phyloP scores from a whole-genome alignment of 768 basidiomycete species.

The Naganishia antarctica region DNA sequence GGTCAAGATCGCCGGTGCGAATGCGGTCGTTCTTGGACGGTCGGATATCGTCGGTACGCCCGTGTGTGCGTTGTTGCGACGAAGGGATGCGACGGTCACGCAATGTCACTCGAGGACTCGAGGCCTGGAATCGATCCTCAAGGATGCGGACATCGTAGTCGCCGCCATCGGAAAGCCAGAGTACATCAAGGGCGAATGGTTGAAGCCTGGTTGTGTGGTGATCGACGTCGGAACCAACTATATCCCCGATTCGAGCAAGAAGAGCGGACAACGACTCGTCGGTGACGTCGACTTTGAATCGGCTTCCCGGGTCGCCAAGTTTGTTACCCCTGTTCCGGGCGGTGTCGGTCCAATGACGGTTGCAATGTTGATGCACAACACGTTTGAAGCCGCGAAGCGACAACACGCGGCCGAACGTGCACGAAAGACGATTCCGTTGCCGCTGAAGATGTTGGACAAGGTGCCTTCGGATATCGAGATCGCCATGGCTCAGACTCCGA shows the following conservation, averaged over 20 bases:
- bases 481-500: slow-evolving; percentile 88
- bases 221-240: slow-evolving; percentile 99
- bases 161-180: slow-evolving; percentile 92
- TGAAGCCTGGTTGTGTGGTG: slow-evolving; percentile 89
- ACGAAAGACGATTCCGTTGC: slow-evolving; percentile 70
- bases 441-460: slow-evolving; percentile 70
- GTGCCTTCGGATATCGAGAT: slow-evolving; percentile 97
- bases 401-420: slow-evolving; percentile 66
- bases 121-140: slow-evolving; percentile 71
- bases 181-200: slow-evolving; percentile 85
- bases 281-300: slow-evolving; percentile 87
- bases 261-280: slow-evolving; percentile 89
- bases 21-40: slow-evolving; percentile 88
- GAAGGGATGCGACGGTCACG: slow-evolving; percentile 89
- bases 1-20: slow-evolving; percentile 67
- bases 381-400: slow-evolving; percentile 73
- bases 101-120: slow-evolving; percentile 92
- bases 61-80: slow-evolving; percentile 81
- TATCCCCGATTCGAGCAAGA: slow-evolving; percentile 81
- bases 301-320: slow-evolving; percentile 70
- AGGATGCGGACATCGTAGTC: slow-evolving; percentile 84
- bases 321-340: slow-evolving; percentile 96
- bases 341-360: slow-evolving; percentile 99
- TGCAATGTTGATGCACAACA: slow-evolving; percentile 95
- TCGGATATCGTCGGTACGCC: slow-evolving; percentile 98